phyloP scores from a whole-genome alignment of 306 rosid species.

The Vigna nakashimae region DNA sequence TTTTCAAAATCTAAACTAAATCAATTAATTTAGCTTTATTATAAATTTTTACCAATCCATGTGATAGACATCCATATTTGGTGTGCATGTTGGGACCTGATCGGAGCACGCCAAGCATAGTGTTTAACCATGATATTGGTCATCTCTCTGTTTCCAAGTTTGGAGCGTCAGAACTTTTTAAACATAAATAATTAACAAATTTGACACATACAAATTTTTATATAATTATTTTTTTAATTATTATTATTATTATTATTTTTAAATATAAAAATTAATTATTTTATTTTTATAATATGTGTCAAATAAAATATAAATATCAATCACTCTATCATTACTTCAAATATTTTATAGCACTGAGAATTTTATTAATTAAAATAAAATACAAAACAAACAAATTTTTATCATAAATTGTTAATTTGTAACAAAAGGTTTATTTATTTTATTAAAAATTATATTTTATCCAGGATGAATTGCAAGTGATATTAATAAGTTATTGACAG shows the following conservation, averaged over 20 bases:
- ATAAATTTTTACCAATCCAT: not conserved
- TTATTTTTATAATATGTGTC: no score
- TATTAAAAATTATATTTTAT: no score
- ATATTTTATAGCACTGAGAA: not conserved
- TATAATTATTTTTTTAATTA: no score
- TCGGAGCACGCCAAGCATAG: not conserved
- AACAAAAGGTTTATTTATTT: not conserved
- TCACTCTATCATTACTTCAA: no score
- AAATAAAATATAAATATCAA: no score
- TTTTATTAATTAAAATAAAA: not conserved
- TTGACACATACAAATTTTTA: no score
- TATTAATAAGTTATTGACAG: not conserved
- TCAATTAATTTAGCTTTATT: not conserved
- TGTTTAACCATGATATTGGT: no score
- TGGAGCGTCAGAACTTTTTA: no score
- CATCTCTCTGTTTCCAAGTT: no score
- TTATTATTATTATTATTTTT: no score
- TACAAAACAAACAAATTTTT: not conserved
- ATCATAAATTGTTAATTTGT: not conserved
- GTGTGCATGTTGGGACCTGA: slow-evolving; percentile 20
- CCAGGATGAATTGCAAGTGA: not conserved
- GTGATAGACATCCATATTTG: not conserved
- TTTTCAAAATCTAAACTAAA: not conserved
- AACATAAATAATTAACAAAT: no score
- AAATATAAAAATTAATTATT: no score